Conservation (phyloP, 164 flowering plant genomes). For the Vitis rotundifolia region DNA sequence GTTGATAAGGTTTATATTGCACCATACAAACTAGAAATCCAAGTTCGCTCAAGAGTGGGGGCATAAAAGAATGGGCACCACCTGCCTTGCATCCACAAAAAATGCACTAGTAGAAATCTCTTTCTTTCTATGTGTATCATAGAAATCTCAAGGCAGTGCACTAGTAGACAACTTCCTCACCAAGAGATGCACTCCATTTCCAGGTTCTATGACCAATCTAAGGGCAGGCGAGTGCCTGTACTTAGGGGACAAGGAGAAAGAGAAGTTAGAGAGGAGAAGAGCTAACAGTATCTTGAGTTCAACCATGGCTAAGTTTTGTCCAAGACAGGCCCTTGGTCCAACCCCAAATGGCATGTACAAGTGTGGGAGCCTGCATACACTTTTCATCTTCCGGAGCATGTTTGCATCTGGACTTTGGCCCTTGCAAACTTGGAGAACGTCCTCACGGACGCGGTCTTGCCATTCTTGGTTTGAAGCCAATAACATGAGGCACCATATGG, state of each 20-base stretch:
- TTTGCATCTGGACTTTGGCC: slow-evolving; percentile 9
- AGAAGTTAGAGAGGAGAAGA: slow-evolving; percentile 15
- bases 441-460: slow-evolving; percentile 21
- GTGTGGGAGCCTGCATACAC: slow-evolving; percentile 14
- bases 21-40: too few relatives aligned
- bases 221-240: slow-evolving; percentile 17
- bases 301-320: slow-evolving; percentile 17
- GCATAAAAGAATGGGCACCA: too few relatives aligned
- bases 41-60: too few relatives aligned
- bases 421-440: slow-evolving; percentile 6
- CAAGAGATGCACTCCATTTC: slow-evolving; percentile 12
- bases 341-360: slow-evolving; percentile 16
- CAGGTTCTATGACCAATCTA: slow-evolving; percentile 9
- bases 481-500: slow-evolving; percentile 22
- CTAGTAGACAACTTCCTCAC: slow-evolving; percentile 6
- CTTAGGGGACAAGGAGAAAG: slow-evolving; percentile 17
- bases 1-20: too few relatives aligned
- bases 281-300: slow-evolving; percentile 17
- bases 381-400: slow-evolving; percentile 21
- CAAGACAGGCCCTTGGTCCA: slow-evolving; percentile 14
- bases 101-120: too few relatives aligned
- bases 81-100: too few relatives aligned
- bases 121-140: too few relatives aligned
- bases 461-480: slow-evolving; percentile 21
- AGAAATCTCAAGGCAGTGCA: too few relatives aligned